Evolutionary conservation across 2,329 filamentous ascomycete species (phyloP), one percentile per base, ranked within the genome.

Genomic region (Microdochium trichocladiopsis): DNA sequence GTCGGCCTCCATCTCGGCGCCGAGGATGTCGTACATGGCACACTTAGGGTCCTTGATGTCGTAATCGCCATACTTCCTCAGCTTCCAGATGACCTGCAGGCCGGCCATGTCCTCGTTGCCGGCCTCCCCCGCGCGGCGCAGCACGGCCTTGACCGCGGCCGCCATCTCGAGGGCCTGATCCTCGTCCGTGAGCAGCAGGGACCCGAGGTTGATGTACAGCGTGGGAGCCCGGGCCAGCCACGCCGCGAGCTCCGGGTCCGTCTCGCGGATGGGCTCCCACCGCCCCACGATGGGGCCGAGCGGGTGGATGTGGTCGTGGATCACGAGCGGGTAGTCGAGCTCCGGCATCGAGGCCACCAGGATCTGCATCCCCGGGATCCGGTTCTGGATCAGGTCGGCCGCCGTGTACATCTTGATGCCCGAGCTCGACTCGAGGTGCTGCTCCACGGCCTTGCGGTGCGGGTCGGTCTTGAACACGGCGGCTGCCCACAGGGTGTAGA

Each of bases 131-230:
- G 58, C 57, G 2, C 52, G 50, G 8, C 69, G 60, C 0, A 79
- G 59, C 2, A 73, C 61, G 0, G 59, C 55, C 9, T 61, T 62
- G 2, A 79, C 36, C 0, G 69, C 70, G 0, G 43, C 48, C 0
- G 71, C 69, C 28, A 79, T 66, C 28, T 73, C 69, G 8, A 62
- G 48, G 0, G 70, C 72, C 48, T 71, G 65, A 0, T 64, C 58
- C 2, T 66, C 60, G 0, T 63, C 58, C 3, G 67, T 58, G 0
- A 57, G 58, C 48, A 65, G 60, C 2, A 70, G 63, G 0, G 74
- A 73, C 1, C 77, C 77, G 1, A 79, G 60, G 53, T 75, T 78
- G 31, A 80, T 66, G n/a, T 76, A 67, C 0, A 80, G 60, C 0
- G 74, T 78, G 2, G 73, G 72, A 0, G 63, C 63, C 2, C 61